These are phyloP conservation scores for Talaromyces sp. DNA, from an alignment of 2,329 filamentous ascomycete species.

Conservation along the genomic window DNA sequence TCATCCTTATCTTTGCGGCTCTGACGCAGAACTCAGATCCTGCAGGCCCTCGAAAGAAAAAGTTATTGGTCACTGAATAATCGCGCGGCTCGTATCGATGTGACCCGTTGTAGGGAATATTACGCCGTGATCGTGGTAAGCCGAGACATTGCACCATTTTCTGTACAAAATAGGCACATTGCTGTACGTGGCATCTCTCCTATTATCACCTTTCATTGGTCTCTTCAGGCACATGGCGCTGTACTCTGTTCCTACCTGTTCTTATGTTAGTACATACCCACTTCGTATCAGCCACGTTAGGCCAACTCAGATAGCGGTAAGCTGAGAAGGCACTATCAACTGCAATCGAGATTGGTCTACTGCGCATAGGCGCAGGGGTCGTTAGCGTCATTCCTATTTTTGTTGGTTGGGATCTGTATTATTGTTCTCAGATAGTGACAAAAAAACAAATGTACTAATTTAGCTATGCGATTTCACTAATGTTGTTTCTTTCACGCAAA, in stretches of 20 bases:
- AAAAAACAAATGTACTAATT: neutral
- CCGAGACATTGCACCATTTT: neutral
- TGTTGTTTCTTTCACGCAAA: neutral
- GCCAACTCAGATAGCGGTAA: neutral
- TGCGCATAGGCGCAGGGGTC: neutral
- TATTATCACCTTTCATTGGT: neutral
- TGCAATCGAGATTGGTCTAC: neutral
- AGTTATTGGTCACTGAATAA: neutral
- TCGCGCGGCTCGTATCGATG: neutral
- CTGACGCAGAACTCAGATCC: neutral
- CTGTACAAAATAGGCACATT: neutral
- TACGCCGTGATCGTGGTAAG: neutral
- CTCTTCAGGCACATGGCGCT: neutral
- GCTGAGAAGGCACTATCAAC: neutral
- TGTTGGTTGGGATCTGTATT: neutral
- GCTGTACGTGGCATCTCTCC: neutral
- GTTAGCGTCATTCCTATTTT: neutral
- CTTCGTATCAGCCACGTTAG: constrained; percentile 2
- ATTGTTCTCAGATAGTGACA: neutral
- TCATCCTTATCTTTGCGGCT: neutral
- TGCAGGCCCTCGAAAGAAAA: neutral
- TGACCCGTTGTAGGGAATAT: neutral
- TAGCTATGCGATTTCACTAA: neutral
- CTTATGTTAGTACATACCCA: neutral
- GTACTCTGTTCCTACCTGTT: neutral